Conservation (phyloP, 306 rosid species). For the Prosopis cineraria region DNA sequence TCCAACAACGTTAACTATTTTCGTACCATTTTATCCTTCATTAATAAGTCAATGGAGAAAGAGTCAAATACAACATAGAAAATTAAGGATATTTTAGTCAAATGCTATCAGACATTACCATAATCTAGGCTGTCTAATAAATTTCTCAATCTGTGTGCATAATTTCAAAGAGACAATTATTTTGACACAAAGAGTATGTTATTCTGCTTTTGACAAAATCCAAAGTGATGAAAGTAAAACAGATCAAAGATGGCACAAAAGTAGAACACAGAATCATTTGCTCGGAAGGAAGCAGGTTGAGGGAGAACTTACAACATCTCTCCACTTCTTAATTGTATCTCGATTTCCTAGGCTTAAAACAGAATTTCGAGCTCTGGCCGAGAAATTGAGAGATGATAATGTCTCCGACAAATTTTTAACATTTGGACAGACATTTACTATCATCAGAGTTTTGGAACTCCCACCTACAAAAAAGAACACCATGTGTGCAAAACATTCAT, state of each 20-base stretch:
- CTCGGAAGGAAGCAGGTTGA: conserved; percentile 18
- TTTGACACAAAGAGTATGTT: background rate
- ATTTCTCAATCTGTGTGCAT: background rate
- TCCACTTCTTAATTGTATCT: conserved; percentile 94
- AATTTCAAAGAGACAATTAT: conserved; percentile 6
- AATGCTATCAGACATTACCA: background rate
- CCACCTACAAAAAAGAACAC: conserved; percentile 62
- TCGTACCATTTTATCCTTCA: too few species aligned
- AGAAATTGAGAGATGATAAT: conserved; percentile 71
- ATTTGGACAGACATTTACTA: conserved; percentile 82
- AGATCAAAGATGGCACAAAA: conserved; percentile 4
- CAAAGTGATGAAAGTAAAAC: conserved; percentile 10
- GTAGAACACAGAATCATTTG: background rate
- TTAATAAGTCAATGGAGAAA: background rate
- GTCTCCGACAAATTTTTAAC: conserved; percentile 75
- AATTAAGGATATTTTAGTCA: background rate
- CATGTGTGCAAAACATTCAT: conserved; percentile 3
- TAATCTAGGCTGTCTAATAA: background rate
- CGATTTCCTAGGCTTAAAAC: conserved; percentile 91
- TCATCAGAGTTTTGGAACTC: conserved; percentile 83
- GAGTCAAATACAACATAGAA: background rate
- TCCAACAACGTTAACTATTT: too few species aligned
- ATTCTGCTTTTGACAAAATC: conserved; percentile 21
- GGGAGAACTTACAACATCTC: conserved; percentile 73
- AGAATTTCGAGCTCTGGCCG: conserved; percentile 89